Base-by-base conservation (phyloP, 148 eudicot species). In the Amaranthus palmeri region DNA sequence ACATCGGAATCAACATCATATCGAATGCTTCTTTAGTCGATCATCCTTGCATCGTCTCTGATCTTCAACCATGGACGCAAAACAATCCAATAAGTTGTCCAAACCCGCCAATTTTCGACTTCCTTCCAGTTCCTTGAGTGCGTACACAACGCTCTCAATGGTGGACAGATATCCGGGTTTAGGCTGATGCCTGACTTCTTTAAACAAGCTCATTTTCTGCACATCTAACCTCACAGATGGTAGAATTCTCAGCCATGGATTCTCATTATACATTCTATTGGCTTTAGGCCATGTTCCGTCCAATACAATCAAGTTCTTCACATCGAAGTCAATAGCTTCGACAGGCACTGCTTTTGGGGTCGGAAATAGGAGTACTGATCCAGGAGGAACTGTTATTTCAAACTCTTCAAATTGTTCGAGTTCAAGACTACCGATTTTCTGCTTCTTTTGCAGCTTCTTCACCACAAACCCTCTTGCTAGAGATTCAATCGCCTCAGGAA, bases 211-310 rank as follows among this genome's bases (percentile, higher is more conserved):
- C 85, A 58, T 9, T 70, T 85, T 87, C 57, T 85, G 88, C 49
- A 85, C 49, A 78, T 90, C 88, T 79, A 92, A 75, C 80, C 77
- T 87, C 85, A 90, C 76, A 68, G 85, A 88, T 5, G 98, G 96
- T 77, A 92, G 67, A 10, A 81, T n/a, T 76, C 74, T 90, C 72
- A 92, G 72, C 98, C 98, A 92, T 18, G 98, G 96, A 71, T 90
- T 92, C 84, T 90, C 98, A 45, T 69, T 83, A 77, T 92, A 92
- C 76, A 92, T 83, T 78, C 93, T 83, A 74, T 75, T 90, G 0
- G 98, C 96, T 82, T 92, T 90, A 1, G 88, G 73, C 98, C 98
- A 92, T 2, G 98, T 92, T 49, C 96, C 96, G 73, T 92, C 98
- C 76, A 92, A 79, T 50, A 92, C 93, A 77, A 92, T 92, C 85